Evolutionary conservation across 768 basidiomycete species (phyloP).

Genomic region (Infundibulicybe gibba): DNA sequence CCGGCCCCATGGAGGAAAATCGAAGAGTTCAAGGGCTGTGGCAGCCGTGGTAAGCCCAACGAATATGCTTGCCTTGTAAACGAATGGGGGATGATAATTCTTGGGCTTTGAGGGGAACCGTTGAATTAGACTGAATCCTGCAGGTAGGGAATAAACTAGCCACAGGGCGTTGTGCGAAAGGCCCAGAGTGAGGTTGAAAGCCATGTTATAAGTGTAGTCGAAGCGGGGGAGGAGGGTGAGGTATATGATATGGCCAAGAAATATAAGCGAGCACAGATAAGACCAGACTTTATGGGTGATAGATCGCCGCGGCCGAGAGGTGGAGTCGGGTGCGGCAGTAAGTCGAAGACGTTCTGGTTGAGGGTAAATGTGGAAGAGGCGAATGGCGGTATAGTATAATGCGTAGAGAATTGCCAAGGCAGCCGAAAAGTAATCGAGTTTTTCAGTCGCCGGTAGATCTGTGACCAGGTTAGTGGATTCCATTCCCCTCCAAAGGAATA

Average conservation of each 20-base stretch:
- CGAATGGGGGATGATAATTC: slow-evolving; percentile 56
- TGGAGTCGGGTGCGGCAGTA: slow-evolving; percentile 14
- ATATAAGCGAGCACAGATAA: slow-evolving; percentile 50
- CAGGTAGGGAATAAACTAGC: slow-evolving; percentile 66
- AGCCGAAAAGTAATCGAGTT: slow-evolving; percentile 94
- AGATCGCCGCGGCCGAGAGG: slow-evolving; percentile 1
- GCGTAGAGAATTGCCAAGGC: slow-evolving; percentile 80
- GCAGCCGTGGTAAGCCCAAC: slow-evolving; percentile 71
- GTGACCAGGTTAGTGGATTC: not conserved
- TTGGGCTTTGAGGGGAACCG: slow-evolving; percentile 54
- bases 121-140: slow-evolving; percentile 39
- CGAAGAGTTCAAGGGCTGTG: slow-evolving; percentile 81
- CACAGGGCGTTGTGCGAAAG: slow-evolving; percentile 79
- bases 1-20: slow-evolving; percentile 80
- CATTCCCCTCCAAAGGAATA: not conserved
- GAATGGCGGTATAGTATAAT: slow-evolving; percentile 74
- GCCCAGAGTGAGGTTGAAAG: slow-evolving; percentile 76
- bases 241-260: slow-evolving; percentile 74
- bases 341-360: slow-evolving; percentile 21
- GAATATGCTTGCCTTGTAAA: slow-evolving; percentile 51
- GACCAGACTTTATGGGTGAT: slow-evolving; percentile 35
- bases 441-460: slow-evolving; percentile 86
- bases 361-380: slow-evolving; percentile 76
- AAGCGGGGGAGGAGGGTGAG: slow-evolving; percentile 73
- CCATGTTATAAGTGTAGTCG: slow-evolving; percentile 92